Base-by-base conservation (phyloP, 306 rosid species). In the Luffa acutangula region DNA sequence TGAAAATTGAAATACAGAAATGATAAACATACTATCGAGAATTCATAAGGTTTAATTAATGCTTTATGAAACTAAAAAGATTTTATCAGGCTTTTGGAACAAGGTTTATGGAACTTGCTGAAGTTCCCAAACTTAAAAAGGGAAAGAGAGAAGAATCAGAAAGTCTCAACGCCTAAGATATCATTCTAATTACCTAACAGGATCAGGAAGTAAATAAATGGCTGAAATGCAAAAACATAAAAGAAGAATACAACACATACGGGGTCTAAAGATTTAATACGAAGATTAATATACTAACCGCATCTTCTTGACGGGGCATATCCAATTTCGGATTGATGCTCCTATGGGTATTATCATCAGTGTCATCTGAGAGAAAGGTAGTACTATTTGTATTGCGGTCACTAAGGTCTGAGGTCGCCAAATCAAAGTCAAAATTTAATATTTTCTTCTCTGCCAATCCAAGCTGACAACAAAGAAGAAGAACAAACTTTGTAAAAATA, bases 391-490 rank as follows among this genome's bases (percentile, higher is more conserved):
- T 91, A 82, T 91, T 89, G 58, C 92, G 91, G 79, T 93, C 92
- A 77, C 97, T 95, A 41, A 94, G 97, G 78, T 95, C 98, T 20
- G 97, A 92, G 6, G 81, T 89, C 72, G 86, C 91, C 71, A 83
- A 80, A 80, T 95, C 97, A 73, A 95, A 86, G 63, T 93, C 97
- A 67, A 87, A 92, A 85, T 57, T 89, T 83, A 88, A 77, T 76
- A 95, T 82, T 82, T 85, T 90, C 87, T 95, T 95, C 93, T 95
- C 97, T 15, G 82, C 86, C 42, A 95, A 94, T 57, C 98, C 98
- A 83, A 95, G 98, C 98, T 95, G 97, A 84, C 81, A 87, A 51
- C 83, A 54, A 83, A 69, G 81, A 39, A 69, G 54, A 84, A n/a
- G 64, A 33, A 70, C 17, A 39, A 69, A 76, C 33, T 69, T 69